A percentile compares a stretch with the other conserved stretches of the same genome.
Conservation (phyloP, 2,329 filamentous ascomycete genomes). For the Grosmannia serpens region DNA sequence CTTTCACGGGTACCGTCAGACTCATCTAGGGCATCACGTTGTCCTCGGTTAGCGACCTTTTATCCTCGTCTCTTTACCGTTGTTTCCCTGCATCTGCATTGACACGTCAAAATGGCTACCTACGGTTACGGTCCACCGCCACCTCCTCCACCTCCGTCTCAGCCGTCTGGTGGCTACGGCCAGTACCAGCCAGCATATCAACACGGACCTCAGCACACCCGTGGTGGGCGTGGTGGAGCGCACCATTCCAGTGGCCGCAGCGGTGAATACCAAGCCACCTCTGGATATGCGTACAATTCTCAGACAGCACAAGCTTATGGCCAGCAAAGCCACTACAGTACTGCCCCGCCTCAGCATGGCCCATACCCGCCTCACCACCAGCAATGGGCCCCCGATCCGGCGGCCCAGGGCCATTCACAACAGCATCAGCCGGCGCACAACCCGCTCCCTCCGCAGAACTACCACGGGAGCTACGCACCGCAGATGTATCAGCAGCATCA, state of each 20-base stretch:
- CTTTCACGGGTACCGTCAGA: neutral
- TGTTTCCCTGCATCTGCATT: neutral
- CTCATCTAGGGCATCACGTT: neutral
- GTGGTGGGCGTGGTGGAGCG: conserved; percentile 30
- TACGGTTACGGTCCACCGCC: conserved; percentile 46
- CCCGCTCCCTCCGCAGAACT: conserved; percentile 39
- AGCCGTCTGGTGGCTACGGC: conserved; percentile 24
- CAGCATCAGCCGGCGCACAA: conserved; percentile 29
- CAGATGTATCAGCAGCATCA: conserved; percentile 36
- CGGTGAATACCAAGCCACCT: conserved; percentile 30
- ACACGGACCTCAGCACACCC: conserved; percentile 15
- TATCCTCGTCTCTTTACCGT: neutral
- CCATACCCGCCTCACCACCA: conserved; percentile 19
- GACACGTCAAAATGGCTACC: conserved; percentile 26
- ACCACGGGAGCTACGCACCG: conserved; percentile 47
- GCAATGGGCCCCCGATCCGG: conserved; percentile 30
- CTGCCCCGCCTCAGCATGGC: conserved; percentile 21
- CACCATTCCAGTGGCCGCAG: conserved; percentile 25
- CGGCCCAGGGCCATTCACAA: conserved; percentile 15
- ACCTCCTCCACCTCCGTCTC: conserved; percentile 28
- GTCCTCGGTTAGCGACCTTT: neutral
- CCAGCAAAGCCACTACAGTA: conserved; percentile 17
- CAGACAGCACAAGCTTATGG: conserved; percentile 21
- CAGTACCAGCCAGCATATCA: conserved; percentile 27
- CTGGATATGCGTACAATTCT: conserved; percentile 30